Conservation (phyloP, 2,329 filamentous ascomycete genomes). For the Fusarium decemcellulare region DNA sequence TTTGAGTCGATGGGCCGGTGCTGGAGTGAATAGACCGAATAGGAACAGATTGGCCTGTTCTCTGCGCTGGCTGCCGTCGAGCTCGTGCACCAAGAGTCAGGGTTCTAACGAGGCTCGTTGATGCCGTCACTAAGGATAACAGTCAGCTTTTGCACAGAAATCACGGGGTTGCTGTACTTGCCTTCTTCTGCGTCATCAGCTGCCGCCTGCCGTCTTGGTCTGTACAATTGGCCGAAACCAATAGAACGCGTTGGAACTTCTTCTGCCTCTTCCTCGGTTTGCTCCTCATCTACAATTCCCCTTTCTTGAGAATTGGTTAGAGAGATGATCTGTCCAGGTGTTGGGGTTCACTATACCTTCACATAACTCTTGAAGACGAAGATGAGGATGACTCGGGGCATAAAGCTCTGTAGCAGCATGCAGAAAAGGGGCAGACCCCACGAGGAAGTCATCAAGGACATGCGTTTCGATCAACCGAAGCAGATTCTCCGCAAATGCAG, state of each 20-base stretch:
- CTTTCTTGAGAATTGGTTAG: constrained; percentile 17
- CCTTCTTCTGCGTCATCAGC: neutral
- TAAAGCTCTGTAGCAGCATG: constrained; percentile 36
- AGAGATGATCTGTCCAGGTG: neutral
- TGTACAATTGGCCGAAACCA: neutral
- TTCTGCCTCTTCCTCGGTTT: neutral
- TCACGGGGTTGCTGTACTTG: neutral
- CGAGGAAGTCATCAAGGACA: constrained; percentile 41
- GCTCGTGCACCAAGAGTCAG: constrained; percentile 2
- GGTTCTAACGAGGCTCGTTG: constrained; percentile 14
- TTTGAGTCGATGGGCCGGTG: neutral
- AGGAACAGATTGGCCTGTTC: neutral
- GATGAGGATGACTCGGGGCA: constrained; percentile 30
- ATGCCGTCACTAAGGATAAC: neutral
- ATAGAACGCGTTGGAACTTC: neutral
- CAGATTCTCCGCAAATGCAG: constrained; percentile 27
- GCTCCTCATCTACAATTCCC: neutral
- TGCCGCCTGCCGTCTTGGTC: constrained; percentile 11
- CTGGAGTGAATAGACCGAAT: neutral
- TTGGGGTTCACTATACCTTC: constrained; percentile 21
- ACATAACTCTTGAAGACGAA: constrained; percentile 23
- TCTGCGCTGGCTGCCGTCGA: neutral
- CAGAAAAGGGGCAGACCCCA: constrained; percentile 24
- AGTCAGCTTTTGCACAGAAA: neutral
- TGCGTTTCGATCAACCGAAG: constrained; percentile 21